Evolutionary conservation across 78 protist genomes (phyloP).

Genomic region (Paratrimastix pyriformis): DNA sequence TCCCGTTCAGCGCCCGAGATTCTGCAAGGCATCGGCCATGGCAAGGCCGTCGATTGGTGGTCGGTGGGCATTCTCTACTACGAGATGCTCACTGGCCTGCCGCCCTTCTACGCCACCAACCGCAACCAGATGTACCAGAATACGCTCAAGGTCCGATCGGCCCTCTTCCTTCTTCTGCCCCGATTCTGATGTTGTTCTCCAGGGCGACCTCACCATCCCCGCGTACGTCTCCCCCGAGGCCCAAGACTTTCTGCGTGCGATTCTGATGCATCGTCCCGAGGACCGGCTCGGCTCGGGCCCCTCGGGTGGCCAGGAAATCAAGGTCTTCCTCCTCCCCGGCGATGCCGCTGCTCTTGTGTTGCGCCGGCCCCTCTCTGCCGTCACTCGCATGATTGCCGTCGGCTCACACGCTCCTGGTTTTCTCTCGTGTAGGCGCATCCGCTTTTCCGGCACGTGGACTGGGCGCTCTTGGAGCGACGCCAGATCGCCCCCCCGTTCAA

Average conservation of each 20-base stretch:
- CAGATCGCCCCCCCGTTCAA: constrained; percentile 21
- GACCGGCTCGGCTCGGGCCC: neutral
- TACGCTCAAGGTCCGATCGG: neutral
- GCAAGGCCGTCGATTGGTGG: constrained; percentile 26
- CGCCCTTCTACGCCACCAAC: constrained; percentile 18
- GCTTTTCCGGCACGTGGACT: neutral
- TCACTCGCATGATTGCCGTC: too few relatives aligned
- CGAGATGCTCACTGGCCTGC: constrained; percentile 16
- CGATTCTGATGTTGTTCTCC: neutral
- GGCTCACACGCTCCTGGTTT: too few relatives aligned
- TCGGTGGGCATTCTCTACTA: constrained; percentile 8
- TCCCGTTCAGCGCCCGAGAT: constrained; percentile 17
- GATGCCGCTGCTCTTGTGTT: too few relatives aligned
- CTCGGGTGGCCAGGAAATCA: constrained; percentile 8
- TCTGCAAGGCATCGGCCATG: neutral
- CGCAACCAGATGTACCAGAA: constrained; percentile 19
- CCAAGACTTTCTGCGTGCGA: neutral
- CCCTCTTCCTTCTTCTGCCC: neutral
- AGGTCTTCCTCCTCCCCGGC: too few relatives aligned
- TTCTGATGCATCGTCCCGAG: neutral
- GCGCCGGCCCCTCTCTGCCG: too few relatives aligned
- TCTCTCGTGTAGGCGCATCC: constrained; percentile 9
- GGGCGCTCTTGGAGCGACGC: neutral
- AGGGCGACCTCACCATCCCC: neutral
- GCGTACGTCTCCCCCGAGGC: neutral